Conservation (phyloP, 768 basidiomycete species). For the Kwoniella pini region DNA sequence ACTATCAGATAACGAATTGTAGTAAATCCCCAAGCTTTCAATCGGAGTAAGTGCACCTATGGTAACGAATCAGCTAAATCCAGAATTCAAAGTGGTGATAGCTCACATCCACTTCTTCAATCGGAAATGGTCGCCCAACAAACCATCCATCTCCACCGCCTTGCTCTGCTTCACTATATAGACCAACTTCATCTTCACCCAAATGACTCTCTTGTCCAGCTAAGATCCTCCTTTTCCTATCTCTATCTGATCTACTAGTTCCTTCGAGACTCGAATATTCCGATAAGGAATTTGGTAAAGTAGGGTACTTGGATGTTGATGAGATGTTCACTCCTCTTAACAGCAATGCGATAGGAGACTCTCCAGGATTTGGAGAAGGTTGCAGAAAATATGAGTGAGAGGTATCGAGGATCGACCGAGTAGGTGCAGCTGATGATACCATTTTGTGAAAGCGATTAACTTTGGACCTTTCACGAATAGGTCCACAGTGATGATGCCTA, state of each 20-base stretch:
- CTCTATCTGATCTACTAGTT: slow-evolving; percentile 20
- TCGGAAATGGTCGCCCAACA: slow-evolving; percentile 71
- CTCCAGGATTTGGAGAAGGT: slow-evolving; percentile 33
- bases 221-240: slow-evolving; percentile 18
- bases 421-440: background rate
- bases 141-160: slow-evolving; percentile 68
- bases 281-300: slow-evolving; percentile 41
- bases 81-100: background rate
- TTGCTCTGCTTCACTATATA: slow-evolving; percentile 77
- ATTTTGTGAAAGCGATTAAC: too few species aligned
- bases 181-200: slow-evolving; percentile 68
- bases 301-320: slow-evolving; percentile 78
- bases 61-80: slow-evolving; percentile 57
- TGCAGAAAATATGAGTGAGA: slow-evolving; percentile 32
- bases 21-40: slow-evolving; percentile 93
- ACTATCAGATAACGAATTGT: slow-evolving; percentile 76
- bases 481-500: too few species aligned
- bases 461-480: too few species aligned
- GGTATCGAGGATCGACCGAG: slow-evolving; percentile 17
- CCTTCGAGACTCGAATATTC: background rate
- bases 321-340: slow-evolving; percentile 94
- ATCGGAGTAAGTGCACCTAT: slow-evolving; percentile 78
- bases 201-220: slow-evolving; percentile 63
- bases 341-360: slow-evolving; percentile 67
- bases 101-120: slow-evolving; percentile 66